phyloP scores from a whole-genome alignment of 305 asterid species.

The Andrographis paniculata region DNA sequence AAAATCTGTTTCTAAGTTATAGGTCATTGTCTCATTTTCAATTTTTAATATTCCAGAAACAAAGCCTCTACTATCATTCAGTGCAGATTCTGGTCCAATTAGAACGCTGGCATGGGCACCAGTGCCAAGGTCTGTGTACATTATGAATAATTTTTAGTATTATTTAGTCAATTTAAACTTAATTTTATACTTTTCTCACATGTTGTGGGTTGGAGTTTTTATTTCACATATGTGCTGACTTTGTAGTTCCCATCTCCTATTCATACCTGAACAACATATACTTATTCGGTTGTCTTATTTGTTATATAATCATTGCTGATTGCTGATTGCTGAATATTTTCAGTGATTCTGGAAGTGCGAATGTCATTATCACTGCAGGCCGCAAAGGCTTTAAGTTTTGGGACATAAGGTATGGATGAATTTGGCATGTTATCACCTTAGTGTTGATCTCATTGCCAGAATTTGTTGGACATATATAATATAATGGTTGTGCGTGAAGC shows the following conservation, averaged over 20 bases:
- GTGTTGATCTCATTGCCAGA: no score
- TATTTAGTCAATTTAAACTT: conserved; percentile 4
- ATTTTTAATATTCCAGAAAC: conserved; percentile 58
- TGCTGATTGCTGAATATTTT: conserved; percentile 23
- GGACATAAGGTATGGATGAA: conserved; percentile 69
- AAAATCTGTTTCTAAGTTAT: conserved; percentile 2
- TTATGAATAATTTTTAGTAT: no score
- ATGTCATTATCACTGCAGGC: conserved; percentile 60
- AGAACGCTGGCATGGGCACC: conserved; percentile 91
- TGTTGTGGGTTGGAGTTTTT: no score
- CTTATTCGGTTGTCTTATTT: background rate
- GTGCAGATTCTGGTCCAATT: conserved; percentile 78
- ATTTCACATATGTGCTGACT: background rate
- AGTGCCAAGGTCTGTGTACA: conserved; percentile 52
- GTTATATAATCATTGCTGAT: background rate
- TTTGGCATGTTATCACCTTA: no score
- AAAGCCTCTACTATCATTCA: conserved; percentile 78
- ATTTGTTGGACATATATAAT: no score
- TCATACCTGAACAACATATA: conserved; percentile 2
- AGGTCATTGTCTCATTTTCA: conserved; percentile 13
- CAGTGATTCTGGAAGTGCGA: conserved; percentile 60
- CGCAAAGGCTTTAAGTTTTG: conserved; percentile 78
- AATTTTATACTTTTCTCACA: no score
- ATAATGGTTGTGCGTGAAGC: no score
- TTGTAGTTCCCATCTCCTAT: conserved; percentile 5